These are phyloP conservation scores for Solanum hybrid DNA, from an alignment of 305 asterid species.

Conservation along the genomic window DNA sequence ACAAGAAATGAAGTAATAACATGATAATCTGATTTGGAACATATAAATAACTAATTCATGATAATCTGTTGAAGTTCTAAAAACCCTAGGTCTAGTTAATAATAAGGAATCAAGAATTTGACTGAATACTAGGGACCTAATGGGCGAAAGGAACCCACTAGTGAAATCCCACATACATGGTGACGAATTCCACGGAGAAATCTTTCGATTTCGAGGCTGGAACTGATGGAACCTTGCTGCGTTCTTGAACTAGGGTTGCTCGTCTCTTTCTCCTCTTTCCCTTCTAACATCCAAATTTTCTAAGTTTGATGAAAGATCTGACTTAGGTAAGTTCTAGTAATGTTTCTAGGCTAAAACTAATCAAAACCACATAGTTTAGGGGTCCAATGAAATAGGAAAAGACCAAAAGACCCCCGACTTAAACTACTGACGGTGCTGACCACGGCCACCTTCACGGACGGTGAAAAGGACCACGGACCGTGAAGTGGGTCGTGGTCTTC, in stretches of 20 bases:
- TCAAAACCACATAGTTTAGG: background rate
- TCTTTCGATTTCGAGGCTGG: background rate
- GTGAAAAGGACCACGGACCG: too few species aligned
- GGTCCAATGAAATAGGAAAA: too few species aligned
- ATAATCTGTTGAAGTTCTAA: background rate
- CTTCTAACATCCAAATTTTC: too few species aligned
- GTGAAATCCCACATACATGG: background rate
- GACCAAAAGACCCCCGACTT: too few species aligned
- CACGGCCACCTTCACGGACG: too few species aligned
- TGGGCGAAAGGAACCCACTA: background rate
- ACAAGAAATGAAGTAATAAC: too few species aligned
- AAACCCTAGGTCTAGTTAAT: background rate
- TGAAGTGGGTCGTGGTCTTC: too few species aligned
- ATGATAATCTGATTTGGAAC: too few species aligned
- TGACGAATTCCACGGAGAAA: too few species aligned
- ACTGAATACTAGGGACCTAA: background rate
- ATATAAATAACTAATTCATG: too few species aligned
- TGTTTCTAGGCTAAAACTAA: background rate
- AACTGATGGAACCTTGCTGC: background rate
- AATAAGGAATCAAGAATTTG: background rate
- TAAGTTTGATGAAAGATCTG: too few species aligned
- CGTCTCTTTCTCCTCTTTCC: background rate
- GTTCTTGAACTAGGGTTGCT: background rate
- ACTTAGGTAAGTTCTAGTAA: background rate
- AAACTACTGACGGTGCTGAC: too few species aligned